Evolutionary conservation across 1,139 yeast genomes (phyloP).

Genomic region (Yamadazyma taylorii): DNA sequence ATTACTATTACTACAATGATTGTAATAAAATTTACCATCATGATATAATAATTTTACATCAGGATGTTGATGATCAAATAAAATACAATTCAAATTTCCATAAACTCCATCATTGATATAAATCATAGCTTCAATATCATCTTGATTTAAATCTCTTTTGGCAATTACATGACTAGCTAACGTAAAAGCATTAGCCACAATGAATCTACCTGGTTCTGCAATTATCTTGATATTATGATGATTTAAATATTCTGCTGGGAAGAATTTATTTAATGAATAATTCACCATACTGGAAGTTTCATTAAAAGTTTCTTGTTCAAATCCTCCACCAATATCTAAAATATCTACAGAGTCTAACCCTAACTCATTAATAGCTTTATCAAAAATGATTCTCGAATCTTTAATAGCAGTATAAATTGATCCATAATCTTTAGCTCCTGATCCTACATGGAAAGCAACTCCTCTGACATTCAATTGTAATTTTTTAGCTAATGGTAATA

Average conservation of each 20-base stretch:
- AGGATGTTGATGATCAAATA: slow-evolving; percentile 90
- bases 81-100: slow-evolving; percentile 90
- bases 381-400: slow-evolving; percentile 74
- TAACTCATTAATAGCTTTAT: slow-evolving; percentile 43
- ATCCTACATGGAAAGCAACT: slow-evolving; percentile 94
- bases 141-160: slow-evolving; percentile 49
- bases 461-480: slow-evolving; percentile 71
- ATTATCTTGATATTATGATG: slow-evolving; percentile 53
- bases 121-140: slow-evolving; percentile 41
- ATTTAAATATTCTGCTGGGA: slow-evolving; percentile 43
- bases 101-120: slow-evolving; percentile 95
- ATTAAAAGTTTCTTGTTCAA: slow-evolving; percentile 65
- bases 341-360: slow-evolving; percentile 53
- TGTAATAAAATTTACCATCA: slow-evolving; percentile 44
- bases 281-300: slow-evolving; percentile 62
- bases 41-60: slow-evolving; percentile 64
- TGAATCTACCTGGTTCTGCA: slow-evolving; percentile 94
- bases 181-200: slow-evolving; percentile 84
- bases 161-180: slow-evolving; percentile 86
- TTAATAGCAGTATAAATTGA: slow-evolving; percentile 70
- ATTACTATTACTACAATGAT: neutral
- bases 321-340: slow-evolving; percentile 95
- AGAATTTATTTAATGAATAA: slow-evolving; percentile 54
- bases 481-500: slow-evolving; percentile 63
- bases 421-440: slow-evolving; percentile 80